Base-by-base conservation (phyloP, 2,329 filamentous ascomycete genomes). In the Leptographium wingfieldii region DNA sequence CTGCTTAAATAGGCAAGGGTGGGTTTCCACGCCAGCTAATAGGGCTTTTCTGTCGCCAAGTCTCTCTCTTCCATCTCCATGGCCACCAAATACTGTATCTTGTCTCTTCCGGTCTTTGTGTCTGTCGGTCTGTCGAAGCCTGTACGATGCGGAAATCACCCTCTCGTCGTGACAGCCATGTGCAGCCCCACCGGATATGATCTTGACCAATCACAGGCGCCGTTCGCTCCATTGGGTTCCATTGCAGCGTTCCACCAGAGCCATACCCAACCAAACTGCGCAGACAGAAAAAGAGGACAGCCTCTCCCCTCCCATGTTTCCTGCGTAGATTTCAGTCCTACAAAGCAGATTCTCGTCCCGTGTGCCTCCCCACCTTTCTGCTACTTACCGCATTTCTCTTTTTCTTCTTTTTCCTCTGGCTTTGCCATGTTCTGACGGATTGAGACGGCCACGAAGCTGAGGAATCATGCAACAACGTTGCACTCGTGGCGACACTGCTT, bases 281-380 rank as follows among this genome's bases (percentile, higher is more conserved):
- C 29, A 35, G 33, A 2, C 33, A 35, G 33, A 9, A 55, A 55
- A 38, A 22, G 16, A 16, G 2, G 22, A 55, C 22, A 38, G 55
- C 55, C 54, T 46, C 19, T 56, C 22, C 22, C 22, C 5, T 27
- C 19, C 29, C 43, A 5, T 43, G 40, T 11, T 43, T n/a, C 43
- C 55, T 57, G 55, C 55, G 55, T 57, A 57, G 55, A 57, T 57
- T 57, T 57, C 55, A 57, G 55, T 49, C 55, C 29, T 57, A 10
- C 43, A 16, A 35, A 33, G 9, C 54, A 29, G 35, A 43, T 35
- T 22, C 49, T 29, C 49, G 27, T 52, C 49, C 25, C 12, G 49
- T 31, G 49, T 31, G 49, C 25, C 6, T 31, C 12, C 12, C 43
- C 43, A 27, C 49, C 49, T 11, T 11, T 5, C 22, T 27, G 22